These are phyloP conservation scores for Hippophae tibetana DNA, from an alignment of 306 rosid genomes.

Conservation along the genomic window DNA sequence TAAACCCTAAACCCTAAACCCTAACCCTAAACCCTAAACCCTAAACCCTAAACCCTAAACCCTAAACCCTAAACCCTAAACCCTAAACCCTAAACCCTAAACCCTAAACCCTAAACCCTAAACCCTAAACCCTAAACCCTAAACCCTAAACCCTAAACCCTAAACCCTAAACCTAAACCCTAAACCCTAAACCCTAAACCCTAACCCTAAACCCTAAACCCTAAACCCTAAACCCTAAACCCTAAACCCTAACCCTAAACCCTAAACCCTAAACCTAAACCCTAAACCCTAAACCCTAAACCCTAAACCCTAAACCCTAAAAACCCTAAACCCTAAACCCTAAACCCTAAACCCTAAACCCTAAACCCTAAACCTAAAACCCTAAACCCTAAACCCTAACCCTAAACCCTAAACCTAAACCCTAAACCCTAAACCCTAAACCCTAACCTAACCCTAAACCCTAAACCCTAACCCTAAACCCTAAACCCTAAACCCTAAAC, in stretches of 20 bases:
- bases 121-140: slow-evolving; percentile 6
- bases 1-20: no score
- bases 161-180: slow-evolving; percentile 19
- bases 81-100: slow-evolving; percentile 8
- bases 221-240: slow-evolving; percentile 13
- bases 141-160: slow-evolving; percentile 15
- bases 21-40: slow-evolving; percentile 12
- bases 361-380: slow-evolving; percentile 16
- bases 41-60: slow-evolving; percentile 4
- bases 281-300: slow-evolving; percentile 1
- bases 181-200: no score
- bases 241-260: slow-evolving; percentile 7
- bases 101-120: slow-evolving; percentile 7
- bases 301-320: slow-evolving; percentile 12
- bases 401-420: slow-evolving; percentile 17
- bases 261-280: slow-evolving; percentile 5
- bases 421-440: slow-evolving; percentile 19
- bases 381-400: slow-evolving; percentile 12
- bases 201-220: slow-evolving; percentile 16
- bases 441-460: no score
- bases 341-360: slow-evolving; percentile 17
- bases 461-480: slow-evolving; percentile 15
- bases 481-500: slow-evolving; percentile 19
- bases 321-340: slow-evolving; percentile 13
- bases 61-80: slow-evolving; percentile 5